A percentile compares a stretch with the other conserved stretches of the same genome.
phyloP scores from a whole-genome alignment of 164 flowering plant genomes.

The Saururus chinensis region DNA sequence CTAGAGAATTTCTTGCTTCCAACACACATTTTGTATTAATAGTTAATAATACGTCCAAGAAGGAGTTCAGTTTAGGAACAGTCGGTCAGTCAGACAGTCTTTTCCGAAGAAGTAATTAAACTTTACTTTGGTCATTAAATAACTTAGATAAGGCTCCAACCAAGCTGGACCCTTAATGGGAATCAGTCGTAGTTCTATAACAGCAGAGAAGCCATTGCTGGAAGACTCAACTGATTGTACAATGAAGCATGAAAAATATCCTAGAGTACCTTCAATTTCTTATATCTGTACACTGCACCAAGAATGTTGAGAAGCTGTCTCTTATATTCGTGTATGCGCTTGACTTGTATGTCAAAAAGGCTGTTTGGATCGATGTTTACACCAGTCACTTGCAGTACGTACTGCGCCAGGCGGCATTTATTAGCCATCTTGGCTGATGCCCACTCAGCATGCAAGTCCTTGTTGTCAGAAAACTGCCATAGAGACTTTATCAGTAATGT shows the following conservation, averaged over 20 bases:
- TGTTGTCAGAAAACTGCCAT: conserved; percentile 75
- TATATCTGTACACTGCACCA: conserved; percentile 81
- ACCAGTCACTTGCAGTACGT: conserved; percentile 71
- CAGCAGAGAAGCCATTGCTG: neutral
- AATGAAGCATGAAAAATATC: neutral
- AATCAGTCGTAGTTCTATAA: neutral
- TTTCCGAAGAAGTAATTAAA: neutral
- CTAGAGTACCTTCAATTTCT: conserved; percentile 80
- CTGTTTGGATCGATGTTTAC: conserved; percentile 67
- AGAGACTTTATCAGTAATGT: neutral
- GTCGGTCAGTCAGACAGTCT: neutral
- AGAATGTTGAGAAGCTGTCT: conserved; percentile 87
- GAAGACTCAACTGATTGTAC: neutral
- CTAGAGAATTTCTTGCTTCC: too few relatives aligned
- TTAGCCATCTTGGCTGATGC: conserved; percentile 91
- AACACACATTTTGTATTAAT: too few relatives aligned
- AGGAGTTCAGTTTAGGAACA: neutral
- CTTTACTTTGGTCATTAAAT: too few relatives aligned
- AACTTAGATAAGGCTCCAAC: neutral
- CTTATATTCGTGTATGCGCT: conserved; percentile 96
- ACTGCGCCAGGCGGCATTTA: conserved; percentile 70
- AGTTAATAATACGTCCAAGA: neutral
- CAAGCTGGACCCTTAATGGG: neutral
- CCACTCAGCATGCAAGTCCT: conserved; percentile 76
- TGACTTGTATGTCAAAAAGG: conserved; percentile 95